Percentiles rank a stretch among this genome's conserved stretches.
These are phyloP conservation scores for Neocucurbitaria cava DNA, from an alignment of 2,329 filamentous ascomycete species.

Conservation along the genomic window DNA sequence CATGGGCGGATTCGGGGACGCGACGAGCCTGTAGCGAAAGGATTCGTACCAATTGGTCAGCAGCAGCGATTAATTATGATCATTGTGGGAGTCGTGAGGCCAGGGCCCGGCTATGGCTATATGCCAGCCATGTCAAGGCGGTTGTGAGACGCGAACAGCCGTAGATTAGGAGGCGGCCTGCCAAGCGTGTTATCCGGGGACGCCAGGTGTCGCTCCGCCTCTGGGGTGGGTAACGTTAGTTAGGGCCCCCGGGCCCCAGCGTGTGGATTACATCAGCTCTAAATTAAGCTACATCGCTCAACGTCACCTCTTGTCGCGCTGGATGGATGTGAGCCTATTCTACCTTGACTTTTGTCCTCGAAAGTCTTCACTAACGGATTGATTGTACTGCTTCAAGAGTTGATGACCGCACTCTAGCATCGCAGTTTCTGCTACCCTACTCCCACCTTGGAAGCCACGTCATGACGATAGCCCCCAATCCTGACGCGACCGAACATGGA, in stretches of 20 bases:
- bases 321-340: background rate
- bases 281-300: slow-evolving; percentile 1
- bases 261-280: slow-evolving; percentile 1
- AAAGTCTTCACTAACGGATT: background rate
- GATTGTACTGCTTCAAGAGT: background rate
- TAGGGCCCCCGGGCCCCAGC: background rate
- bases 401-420: background rate
- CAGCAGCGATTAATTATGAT: background rate
- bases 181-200: background rate
- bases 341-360: background rate
- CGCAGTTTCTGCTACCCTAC: background rate
- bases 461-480: background rate
- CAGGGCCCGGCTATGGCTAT: background rate
- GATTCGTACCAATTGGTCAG: too few relatives aligned
- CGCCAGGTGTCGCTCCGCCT: background rate
- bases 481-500: background rate
- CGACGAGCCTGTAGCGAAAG: background rate
- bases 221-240: too few relatives aligned
- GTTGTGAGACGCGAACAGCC: background rate
- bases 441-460: background rate
- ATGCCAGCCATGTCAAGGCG: background rate
- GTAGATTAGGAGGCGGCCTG: too few relatives aligned
- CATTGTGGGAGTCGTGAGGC: background rate
- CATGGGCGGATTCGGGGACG: background rate
- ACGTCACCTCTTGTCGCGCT: background rate